A percentile compares a stretch with the other conserved stretches of the same genome.
Evolutionary conservation across 805 yeast species (phyloP).

Genomic region (Yamadazyma takamatsuzukensis): DNA sequence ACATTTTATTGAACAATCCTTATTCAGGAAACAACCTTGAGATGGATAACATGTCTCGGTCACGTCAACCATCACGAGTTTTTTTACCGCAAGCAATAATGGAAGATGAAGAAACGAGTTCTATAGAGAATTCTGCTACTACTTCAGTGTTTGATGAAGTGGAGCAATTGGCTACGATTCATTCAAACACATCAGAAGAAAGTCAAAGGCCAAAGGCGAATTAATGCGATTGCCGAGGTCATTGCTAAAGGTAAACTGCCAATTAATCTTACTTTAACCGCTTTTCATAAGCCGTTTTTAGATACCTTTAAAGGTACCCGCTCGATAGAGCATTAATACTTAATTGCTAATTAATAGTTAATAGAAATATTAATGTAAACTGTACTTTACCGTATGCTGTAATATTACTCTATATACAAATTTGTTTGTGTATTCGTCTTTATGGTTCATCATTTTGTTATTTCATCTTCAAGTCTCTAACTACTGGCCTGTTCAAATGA

Average conservation of each 20-base stretch:
- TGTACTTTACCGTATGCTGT: no score
- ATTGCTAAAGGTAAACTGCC: no score
- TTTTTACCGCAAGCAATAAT: constrained; percentile 11
- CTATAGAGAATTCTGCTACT: constrained; percentile 34
- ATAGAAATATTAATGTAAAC: no score
- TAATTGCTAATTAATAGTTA: no score
- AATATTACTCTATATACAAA: no score
- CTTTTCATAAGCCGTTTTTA: no score
- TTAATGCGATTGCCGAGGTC: no score
- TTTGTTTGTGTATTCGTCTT: no score
- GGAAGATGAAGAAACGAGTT: constrained; percentile 17
- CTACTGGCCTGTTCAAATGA: constrained; percentile 47
- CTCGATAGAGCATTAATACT: no score
- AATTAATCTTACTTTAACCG: no score
- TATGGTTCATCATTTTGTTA: neutral
- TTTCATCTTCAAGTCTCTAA: constrained; percentile 1
- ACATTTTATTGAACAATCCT: constrained; percentile 7
- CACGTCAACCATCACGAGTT: constrained; percentile 26
- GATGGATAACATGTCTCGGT: constrained; percentile 21
- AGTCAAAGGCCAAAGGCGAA: no score
- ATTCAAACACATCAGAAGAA: constrained; percentile 36
- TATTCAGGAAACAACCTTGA: constrained; percentile 15
- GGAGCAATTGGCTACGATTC: constrained; percentile 25
- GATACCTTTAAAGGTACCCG: no score
- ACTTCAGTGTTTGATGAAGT: constrained; percentile 37